Evolutionary conservation across 1,284 basidiomycete genomes (phyloP).

Genomic region (Gomphus sp.): DNA sequence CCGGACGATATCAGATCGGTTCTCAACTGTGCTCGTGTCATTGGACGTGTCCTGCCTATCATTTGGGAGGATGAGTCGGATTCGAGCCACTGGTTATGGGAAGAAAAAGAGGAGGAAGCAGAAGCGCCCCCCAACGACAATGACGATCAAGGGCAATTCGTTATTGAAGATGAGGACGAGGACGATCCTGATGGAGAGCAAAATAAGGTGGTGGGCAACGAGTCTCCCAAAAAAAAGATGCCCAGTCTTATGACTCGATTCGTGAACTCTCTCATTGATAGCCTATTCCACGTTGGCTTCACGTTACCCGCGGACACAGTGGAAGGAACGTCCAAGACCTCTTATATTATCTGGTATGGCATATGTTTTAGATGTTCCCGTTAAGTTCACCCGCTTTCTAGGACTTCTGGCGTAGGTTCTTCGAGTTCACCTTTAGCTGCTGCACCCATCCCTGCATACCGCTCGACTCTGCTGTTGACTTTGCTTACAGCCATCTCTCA

Average conservation of each 20-base stretch:
- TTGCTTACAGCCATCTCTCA: conserved; percentile 9
- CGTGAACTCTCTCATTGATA: conserved; percentile 3
- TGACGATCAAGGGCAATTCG: conserved; percentile 50
- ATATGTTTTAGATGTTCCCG: not conserved
- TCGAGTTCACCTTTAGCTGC: conserved; percentile 1
- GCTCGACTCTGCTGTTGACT: conserved; percentile 6
- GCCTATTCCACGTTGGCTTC: conserved; percentile 6
- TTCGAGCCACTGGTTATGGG: conserved; percentile 66
- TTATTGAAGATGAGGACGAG: conserved; percentile 77
- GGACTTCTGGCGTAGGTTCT: conserved; percentile 8
- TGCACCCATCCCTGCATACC: not conserved
- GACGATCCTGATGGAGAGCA: conserved; percentile 31
- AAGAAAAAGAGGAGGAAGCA: conserved; percentile 29
- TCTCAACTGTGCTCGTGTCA: conserved; percentile 79
- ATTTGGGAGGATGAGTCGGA: conserved; percentile 78
- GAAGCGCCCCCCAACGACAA: conserved; percentile 18
- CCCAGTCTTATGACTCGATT: conserved; percentile 10
- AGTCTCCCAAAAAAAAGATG: conserved; percentile 17
- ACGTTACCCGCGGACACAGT: conserved; percentile 2
- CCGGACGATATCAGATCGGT: conserved; percentile 24
- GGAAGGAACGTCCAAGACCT: not conserved
- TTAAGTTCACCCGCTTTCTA: not conserved
- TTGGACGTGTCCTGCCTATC: conserved; percentile 81
- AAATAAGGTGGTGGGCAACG: conserved; percentile 12
- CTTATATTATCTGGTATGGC: conserved; percentile 7